phyloP scores from a whole-genome alignment of 148 eudicot species.

The Heliosperma pusillum region DNA sequence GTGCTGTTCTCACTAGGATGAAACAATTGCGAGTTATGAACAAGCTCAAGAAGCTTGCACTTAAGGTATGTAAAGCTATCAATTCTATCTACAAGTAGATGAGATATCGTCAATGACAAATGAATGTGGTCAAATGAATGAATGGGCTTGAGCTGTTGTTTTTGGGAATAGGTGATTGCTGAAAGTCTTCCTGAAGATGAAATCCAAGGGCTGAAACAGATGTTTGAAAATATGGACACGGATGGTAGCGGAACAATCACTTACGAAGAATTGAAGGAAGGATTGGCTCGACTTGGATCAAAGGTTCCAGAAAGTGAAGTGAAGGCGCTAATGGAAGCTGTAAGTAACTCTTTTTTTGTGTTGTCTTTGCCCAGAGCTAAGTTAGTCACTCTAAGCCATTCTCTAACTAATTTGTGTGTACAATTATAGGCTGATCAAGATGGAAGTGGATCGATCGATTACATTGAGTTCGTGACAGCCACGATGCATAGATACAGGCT shows the following conservation, averaged over 20 bases:
- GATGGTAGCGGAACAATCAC: conserved; percentile 78
- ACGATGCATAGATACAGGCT: conserved; percentile 91
- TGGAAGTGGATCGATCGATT: conserved; percentile 83
- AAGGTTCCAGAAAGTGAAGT: conserved; percentile 83
- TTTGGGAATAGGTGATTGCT: conserved; percentile 55
- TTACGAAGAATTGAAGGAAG: conserved; percentile 69
- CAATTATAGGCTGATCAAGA: conserved; percentile 78
- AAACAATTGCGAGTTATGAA: conserved; percentile 96
- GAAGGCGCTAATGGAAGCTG: conserved; percentile 88
- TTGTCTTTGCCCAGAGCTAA: not conserved
- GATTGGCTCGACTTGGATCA: conserved; percentile 76
- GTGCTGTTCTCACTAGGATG: conserved; percentile 92
- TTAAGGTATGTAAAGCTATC: conserved; percentile 48
- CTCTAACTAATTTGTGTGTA: not conserved
- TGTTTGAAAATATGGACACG: conserved; percentile 82
- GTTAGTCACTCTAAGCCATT: not conserved
- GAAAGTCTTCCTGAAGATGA: conserved; percentile 75
- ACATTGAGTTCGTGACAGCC: conserved; percentile 81
- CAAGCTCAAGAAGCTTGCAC: conserved; percentile 90
- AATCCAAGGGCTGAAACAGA: conserved; percentile 79
- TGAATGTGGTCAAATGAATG: not conserved
- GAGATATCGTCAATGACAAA: not conserved
- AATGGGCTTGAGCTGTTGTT: not conserved
- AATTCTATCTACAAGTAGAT: not conserved
- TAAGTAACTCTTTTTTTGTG: conserved; percentile 30